These are phyloP conservation scores for Aspergillus vadensis DNA, from an alignment of 2,329 filamentous ascomycete species.

Conservation along the genomic window DNA sequence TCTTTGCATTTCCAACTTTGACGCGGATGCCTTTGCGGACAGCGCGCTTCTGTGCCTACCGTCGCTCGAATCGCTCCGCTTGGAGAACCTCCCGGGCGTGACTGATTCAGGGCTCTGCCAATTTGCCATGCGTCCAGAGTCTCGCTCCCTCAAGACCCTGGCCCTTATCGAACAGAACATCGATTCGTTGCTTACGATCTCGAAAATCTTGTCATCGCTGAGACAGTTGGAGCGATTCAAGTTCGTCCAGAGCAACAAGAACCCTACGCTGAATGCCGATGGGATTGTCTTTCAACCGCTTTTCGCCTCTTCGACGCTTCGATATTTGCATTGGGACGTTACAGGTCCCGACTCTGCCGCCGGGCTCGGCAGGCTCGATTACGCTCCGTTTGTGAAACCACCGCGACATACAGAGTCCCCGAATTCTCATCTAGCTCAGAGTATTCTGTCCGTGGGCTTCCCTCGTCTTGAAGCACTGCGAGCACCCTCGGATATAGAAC, in stretches of 20 bases:
- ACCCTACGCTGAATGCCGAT: conserved; percentile 48
- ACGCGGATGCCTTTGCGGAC: conserved; percentile 58
- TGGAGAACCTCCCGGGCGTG: conserved; percentile 58
- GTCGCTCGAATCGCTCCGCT: conserved; percentile 53
- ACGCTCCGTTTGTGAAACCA: conserved; percentile 39
- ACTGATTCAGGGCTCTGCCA: conserved; percentile 58
- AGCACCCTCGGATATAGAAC: conserved; percentile 48
- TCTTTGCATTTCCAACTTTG: conserved; percentile 57
- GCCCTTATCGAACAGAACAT: conserved; percentile 57
- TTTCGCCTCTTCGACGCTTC: conserved; percentile 53
- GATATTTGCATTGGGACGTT: conserved; percentile 60
- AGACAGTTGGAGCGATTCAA: conserved; percentile 52
- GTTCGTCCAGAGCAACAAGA: conserved; percentile 53
- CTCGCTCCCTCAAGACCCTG: conserved; percentile 49
- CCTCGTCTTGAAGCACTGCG: conserved; percentile 43
- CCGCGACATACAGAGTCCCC: conserved; percentile 39
- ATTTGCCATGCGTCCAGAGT: conserved; percentile 51
- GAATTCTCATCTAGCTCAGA: conserved; percentile 48
- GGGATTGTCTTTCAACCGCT: conserved; percentile 50
- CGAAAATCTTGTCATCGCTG: conserved; percentile 54
- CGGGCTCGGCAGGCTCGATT: conserved; percentile 42
- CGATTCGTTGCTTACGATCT: conserved; percentile 53
- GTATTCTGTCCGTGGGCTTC: conserved; percentile 47
- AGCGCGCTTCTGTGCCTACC: conserved; percentile 57
- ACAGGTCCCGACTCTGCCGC: conserved; percentile 41